Base-by-base conservation (phyloP, 768 basidiomycete species). In the Lactarius pseudohatsudake region DNA sequence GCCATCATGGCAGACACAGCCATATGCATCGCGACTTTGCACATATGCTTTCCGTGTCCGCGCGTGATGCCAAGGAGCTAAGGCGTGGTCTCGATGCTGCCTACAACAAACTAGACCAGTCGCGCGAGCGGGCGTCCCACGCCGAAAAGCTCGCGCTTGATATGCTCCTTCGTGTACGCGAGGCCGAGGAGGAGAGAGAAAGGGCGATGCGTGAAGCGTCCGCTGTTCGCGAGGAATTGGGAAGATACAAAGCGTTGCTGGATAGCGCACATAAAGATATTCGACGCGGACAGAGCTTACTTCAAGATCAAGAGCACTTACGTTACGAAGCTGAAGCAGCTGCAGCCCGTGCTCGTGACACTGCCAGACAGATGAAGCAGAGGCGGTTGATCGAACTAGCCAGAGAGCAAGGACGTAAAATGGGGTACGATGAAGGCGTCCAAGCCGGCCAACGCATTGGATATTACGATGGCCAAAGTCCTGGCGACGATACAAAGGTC, bases 141-240 rank as follows among this genome's bases (percentile, higher is more conserved):
- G 80, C 82, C n/a, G 81, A 83, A 67, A 75, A 75, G 47, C 79
- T 81, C 45, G 81, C 81, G n/a, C 74, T 81, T 54, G 82, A 82
- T 56, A 77, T 82, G 67, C 81, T 80, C 28, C 73, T 76, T 61
- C 76, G 79, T 30, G 74, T 83, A 63, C 78, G 77, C 57, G 72
- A 75, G 47, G 78, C 77, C 11, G 80, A 78, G 32, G 79, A 81
- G 15, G 77, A 75, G 40, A 77, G 81, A 47, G 67, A 76, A 8
- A 72, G 73, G 15, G 73, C 81, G 1, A 79, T 82, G 67, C 77
- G 77, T 26, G 80, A 82, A 3, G 69, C 75, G 0, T 74, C 76
- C 15, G 74, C 77, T 41, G 73, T 76, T 3, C 72, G 73, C 53
- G 80, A 82, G 68, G 82, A 84, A 66, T 74, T 84, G 43, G 77